phyloP scores from a whole-genome alignment of 352 stramenopile species.

The Pythium brassicae region DNA sequence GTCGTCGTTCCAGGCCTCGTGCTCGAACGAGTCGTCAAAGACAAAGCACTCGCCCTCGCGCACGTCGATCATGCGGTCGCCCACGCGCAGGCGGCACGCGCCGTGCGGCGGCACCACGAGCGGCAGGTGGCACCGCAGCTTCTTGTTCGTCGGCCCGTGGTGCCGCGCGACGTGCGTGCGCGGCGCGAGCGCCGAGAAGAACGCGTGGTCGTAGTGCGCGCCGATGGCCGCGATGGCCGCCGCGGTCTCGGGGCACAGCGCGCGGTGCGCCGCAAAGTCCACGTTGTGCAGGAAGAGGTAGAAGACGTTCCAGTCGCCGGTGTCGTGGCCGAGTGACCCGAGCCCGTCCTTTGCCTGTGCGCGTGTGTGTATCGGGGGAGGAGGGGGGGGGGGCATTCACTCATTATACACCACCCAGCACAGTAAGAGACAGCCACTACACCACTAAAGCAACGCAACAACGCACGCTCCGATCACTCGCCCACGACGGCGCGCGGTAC shows the following conservation, averaged over 20 bases:
- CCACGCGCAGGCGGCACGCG: constrained; percentile 65
- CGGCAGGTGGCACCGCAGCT: constrained; percentile 84
- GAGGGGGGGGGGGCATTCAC: too few species aligned
- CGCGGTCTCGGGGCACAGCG: constrained; percentile 57
- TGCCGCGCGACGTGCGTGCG: constrained; percentile 78
- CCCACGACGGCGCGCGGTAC: constrained; percentile 73
- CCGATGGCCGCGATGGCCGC: constrained; percentile 56
- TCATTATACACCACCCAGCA: too few species aligned
- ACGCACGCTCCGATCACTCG: constrained; percentile 44
- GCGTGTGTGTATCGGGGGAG: neutral
- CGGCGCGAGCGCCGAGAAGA: constrained; percentile 85
- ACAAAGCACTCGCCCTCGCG: constrained; percentile 91
- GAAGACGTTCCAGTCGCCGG: constrained; percentile 86
- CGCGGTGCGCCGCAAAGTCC: constrained; percentile 66
- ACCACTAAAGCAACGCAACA: neutral
- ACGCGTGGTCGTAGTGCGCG: constrained; percentile 74
- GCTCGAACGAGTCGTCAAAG: constrained; percentile 98
- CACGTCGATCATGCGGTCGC: constrained; percentile 59
- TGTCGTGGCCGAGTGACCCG: constrained; percentile 70
- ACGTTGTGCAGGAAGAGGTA: constrained; percentile 88
- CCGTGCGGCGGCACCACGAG: constrained; percentile 63
- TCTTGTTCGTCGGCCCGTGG: constrained; percentile 90
- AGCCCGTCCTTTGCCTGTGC: constrained; percentile 59
- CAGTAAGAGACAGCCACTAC: neutral
- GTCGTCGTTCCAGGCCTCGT: constrained; percentile 97